Percentiles rank a stretch among this genome's conserved stretches.
Evolutionary conservation across 2,329 filamentous ascomycete genomes (phyloP).

Genomic region (Aspergillus quadricinctus): DNA sequence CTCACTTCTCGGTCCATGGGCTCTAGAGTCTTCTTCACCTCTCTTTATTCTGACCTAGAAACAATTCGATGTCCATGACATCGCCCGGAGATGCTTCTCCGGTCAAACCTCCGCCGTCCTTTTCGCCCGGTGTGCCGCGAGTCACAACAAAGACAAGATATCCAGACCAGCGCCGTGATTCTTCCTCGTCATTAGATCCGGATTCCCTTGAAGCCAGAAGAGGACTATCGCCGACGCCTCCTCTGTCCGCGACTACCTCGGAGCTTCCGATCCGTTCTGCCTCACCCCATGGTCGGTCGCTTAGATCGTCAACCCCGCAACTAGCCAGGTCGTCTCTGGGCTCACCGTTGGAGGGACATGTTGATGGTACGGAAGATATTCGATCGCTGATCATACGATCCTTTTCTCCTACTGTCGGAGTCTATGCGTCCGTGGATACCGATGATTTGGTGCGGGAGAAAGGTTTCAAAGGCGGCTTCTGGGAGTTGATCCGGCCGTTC

Average conservation of each 20-base stretch:
- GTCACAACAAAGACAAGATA: slow-evolving; percentile 57
- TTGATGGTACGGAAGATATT: slow-evolving; percentile 52
- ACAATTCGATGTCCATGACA: slow-evolving; percentile 57
- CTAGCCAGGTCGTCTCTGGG: slow-evolving; percentile 45
- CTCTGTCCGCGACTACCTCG: slow-evolving; percentile 58
- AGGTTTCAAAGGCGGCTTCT: slow-evolving; percentile 75
- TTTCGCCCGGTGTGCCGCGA: slow-evolving; percentile 62
- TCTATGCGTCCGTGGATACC: slow-evolving; percentile 83
- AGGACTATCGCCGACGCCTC: slow-evolving; percentile 53
- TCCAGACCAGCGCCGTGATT: slow-evolving; percentile 46
- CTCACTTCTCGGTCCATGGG: slow-evolving; percentile 24
- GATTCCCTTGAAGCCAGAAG: slow-evolving; percentile 50
- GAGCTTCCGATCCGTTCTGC: slow-evolving; percentile 64
- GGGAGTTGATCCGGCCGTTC: slow-evolving; percentile 84
- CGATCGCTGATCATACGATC: slow-evolving; percentile 69
- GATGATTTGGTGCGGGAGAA: slow-evolving; percentile 76
- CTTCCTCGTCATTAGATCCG: slow-evolving; percentile 42
- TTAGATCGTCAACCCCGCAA: slow-evolving; percentile 51
- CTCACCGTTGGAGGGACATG: slow-evolving; percentile 50
- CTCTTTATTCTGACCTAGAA: slow-evolving; percentile 18
- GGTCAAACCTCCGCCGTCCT: slow-evolving; percentile 64
- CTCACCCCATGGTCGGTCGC: slow-evolving; percentile 60
- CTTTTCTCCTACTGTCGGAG: slow-evolving; percentile 83
- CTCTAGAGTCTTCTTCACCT: slow-evolving; percentile 18
- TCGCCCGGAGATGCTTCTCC: slow-evolving; percentile 61